These are phyloP conservation scores for Monosporascus sp. DNA, from an alignment of 2,329 filamentous ascomycete species.

Conservation along the genomic window DNA sequence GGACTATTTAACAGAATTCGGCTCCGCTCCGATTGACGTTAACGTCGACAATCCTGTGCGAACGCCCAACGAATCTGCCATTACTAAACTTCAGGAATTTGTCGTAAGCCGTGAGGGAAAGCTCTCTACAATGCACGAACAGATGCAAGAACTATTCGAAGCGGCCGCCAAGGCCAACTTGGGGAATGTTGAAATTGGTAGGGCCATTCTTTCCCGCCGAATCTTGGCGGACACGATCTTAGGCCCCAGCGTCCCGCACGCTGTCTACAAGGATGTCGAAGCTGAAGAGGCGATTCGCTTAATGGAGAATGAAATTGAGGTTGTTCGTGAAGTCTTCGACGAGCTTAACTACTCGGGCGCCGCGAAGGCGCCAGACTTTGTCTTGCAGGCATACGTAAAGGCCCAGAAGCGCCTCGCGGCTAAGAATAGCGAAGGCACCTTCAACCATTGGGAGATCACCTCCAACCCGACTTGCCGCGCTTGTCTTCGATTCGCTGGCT, in stretches of 20 bases:
- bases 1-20: not conserved
- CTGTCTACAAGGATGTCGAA: constrained; percentile 20
- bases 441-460: not conserved
- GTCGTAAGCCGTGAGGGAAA: constrained; percentile 20
- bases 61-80: constrained; percentile 4
- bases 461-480: constrained; percentile 3
- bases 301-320: constrained; percentile 16
- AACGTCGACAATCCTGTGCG: not conserved
- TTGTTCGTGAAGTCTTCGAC: constrained; percentile 15
- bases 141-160: constrained; percentile 23
- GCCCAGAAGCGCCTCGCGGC: constrained; percentile 6
- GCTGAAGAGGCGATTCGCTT: constrained; percentile 23
- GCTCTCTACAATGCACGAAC: constrained; percentile 15
- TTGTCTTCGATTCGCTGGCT: constrained; percentile 13
- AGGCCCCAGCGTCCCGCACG: constrained; percentile 7
- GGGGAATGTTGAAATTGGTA: constrained; percentile 17
- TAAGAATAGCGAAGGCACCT: constrained; percentile 6
- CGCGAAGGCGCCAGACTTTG: constrained; percentile 15
- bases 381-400: constrained; percentile 16
- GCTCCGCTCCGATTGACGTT: not conserved
- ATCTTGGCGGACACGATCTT: constrained; percentile 20
- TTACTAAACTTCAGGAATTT: constrained; percentile 18
- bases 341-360: constrained; percentile 12
- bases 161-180: constrained; percentile 16
- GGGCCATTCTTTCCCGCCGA: constrained; percentile 19